Base-by-base conservation (phyloP, 1,139 yeast species). In the Debaryomyces robertsiae region DNA sequence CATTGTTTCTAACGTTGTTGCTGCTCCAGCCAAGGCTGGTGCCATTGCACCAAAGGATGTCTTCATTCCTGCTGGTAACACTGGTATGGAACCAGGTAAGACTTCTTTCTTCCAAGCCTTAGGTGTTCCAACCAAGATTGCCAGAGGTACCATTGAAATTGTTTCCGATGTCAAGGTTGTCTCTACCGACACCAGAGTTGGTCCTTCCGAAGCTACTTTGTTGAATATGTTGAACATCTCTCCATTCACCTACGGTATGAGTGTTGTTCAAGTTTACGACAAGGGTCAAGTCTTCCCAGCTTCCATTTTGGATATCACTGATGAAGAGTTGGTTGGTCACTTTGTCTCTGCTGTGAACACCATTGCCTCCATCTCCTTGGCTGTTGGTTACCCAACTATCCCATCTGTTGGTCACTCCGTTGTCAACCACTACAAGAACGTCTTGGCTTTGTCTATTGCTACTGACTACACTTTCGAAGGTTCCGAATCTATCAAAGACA, bases 21-120 rank as follows among this genome's bases (percentile, higher is more conserved):
- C 97, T 68, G 99, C 99, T 65, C 99, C 99, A 75, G 99, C 99
- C 65, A 91, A 91, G 80, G 95, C 98, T 58, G 98, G 98, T 90
- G 98, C 98, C 68, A 70, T 90, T 69, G 97, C 99, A 65, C 98
- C 98, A 74, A 84, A 74, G 71, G 97, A 91, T 67, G 98, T 93
- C 67, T 88, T 83, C 84, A 86, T 93, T 62, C 95, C 95, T 73
- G 98, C 98, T 63, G 95, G 96, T 77, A 94, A 93, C 96, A 93
- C 99, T 63, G 98, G 98, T 86, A 91, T 94, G 96, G 98, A 93
- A 81, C 99, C 99, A 75, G 98, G 98, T 84, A 93, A 93, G 90
- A 93, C 99, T 68, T 93, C 98, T 71, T 93, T 93, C 95, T 93
- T 93, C 98, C 99, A 93, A 84, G 98, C 99, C 71, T 85, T 93